phyloP scores from a whole-genome alignment of 805 yeast genomes.

The Candida andamanensis region DNA sequence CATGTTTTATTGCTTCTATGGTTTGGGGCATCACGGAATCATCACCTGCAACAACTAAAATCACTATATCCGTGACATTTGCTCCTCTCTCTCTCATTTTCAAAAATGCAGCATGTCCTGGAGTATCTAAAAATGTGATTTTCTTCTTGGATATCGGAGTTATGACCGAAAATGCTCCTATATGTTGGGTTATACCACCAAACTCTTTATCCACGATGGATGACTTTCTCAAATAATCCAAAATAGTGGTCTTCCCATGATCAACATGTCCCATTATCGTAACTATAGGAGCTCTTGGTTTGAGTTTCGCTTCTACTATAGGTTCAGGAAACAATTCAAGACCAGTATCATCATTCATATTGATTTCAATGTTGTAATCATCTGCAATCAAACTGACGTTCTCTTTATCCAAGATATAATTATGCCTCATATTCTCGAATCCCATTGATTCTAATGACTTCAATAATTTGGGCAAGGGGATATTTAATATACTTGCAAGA shows the following conservation, averaged over 20 bases:
- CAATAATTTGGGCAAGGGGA: conserved; percentile 58
- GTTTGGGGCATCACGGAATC: conserved; percentile 99
- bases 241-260: conserved; percentile 93
- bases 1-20: conserved; percentile 89
- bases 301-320: conserved; percentile 32
- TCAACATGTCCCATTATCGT: conserved; percentile 99
- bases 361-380: conserved; percentile 72
- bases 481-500: conserved; percentile 64
- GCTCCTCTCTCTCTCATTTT: conserved; percentile 98
- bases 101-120: conserved; percentile 96
- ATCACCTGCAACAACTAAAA: conserved; percentile 93
- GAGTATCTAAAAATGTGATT: conserved; percentile 92
- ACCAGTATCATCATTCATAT: conserved; percentile 51
- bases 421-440: conserved; percentile 63
- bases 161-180: conserved; percentile 91
- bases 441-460: conserved; percentile 62
- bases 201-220: conserved; percentile 78
- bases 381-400: conserved; percentile 84
- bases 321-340: conserved; percentile 56
- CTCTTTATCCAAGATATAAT: conserved; percentile 79
- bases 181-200: conserved; percentile 97
- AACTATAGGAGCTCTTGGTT: conserved; percentile 85
- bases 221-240: conserved; percentile 81
- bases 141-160: conserved; percentile 68
- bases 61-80: conserved; percentile 83